Evolutionary conservation across 2,329 filamentous ascomycete genomes (phyloP).

Genomic region (Passalora sequoiae): DNA sequence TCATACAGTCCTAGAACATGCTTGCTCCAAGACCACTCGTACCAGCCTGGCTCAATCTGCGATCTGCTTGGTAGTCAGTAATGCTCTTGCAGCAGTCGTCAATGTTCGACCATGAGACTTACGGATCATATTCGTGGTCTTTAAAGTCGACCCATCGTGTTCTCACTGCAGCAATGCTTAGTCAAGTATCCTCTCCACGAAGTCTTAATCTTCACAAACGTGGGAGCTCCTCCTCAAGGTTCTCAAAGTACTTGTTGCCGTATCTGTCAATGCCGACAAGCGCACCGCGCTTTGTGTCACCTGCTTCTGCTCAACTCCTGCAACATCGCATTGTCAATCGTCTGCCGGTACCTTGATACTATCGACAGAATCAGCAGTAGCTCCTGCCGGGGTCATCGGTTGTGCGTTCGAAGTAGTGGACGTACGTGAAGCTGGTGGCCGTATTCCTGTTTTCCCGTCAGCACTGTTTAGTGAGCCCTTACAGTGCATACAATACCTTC

Average conservation of each 20-base stretch:
- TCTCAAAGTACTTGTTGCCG: slow-evolving; percentile 98
- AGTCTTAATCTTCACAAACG: slow-evolving; percentile 50
- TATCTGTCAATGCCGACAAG: slow-evolving; percentile 80
- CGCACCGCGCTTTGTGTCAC: slow-evolving; percentile 91
- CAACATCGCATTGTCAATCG: not conserved
- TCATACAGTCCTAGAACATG: no score
- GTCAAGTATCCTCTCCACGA: not conserved
- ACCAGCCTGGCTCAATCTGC: slow-evolving; percentile 90
- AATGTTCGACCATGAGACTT: slow-evolving; percentile 32
- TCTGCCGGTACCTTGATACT: slow-evolving; percentile 22
- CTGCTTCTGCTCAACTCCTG: slow-evolving; percentile 46
- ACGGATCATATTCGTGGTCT: slow-evolving; percentile 75
- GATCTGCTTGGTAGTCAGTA: slow-evolving; percentile 50
- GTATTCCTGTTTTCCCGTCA: slow-evolving; percentile 64
- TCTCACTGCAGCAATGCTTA: slow-evolving; percentile 56
- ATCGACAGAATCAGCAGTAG: slow-evolving; percentile 16
- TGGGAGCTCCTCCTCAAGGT: slow-evolving; percentile 81
- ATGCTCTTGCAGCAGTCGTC: not conserved
- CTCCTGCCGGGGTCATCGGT: slow-evolving; percentile 6
- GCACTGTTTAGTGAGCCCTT: slow-evolving; percentile 11
- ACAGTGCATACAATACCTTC: slow-evolving; percentile 57
- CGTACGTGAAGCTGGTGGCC: slow-evolving; percentile 88
- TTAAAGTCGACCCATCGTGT: slow-evolving; percentile 98
- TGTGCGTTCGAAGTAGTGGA: slow-evolving; percentile 17
- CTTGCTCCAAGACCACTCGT: no score